phyloP scores from a whole-genome alignment of 2,329 filamentous ascomycete genomes.

The Monosporascus sp. region DNA sequence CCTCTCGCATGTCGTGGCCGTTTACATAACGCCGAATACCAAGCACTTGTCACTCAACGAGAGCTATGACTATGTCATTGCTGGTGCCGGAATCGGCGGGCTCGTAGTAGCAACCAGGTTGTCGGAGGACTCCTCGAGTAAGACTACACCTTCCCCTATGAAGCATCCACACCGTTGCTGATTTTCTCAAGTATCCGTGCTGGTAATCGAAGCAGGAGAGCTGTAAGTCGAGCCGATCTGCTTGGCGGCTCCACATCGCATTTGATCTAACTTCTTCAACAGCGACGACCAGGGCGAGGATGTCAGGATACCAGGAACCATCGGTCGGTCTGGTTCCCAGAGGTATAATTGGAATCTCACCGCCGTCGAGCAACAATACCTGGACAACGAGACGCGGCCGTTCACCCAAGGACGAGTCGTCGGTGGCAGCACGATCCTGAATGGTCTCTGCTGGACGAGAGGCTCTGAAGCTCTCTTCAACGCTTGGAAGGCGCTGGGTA shows the following conservation, averaged over 20 bases:
- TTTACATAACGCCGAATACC: slow-evolving; percentile 8
- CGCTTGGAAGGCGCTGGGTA: slow-evolving; percentile 37
- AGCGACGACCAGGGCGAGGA: slow-evolving; percentile 24
- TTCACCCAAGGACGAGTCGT: slow-evolving; percentile 33
- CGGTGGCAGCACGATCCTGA: slow-evolving; percentile 35
- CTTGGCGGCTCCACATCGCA: not conserved
- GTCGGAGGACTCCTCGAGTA: slow-evolving; percentile 17
- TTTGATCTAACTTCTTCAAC: slow-evolving; percentile 1
- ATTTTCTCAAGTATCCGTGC: slow-evolving; percentile 17
- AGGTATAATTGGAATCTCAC: slow-evolving; percentile 26
- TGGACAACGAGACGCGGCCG: slow-evolving; percentile 28
- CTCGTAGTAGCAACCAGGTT: slow-evolving; percentile 22
- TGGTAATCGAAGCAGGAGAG: slow-evolving; percentile 22
- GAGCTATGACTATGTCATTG: slow-evolving; percentile 22
- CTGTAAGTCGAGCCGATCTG: slow-evolving; percentile 12
- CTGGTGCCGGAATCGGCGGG: slow-evolving; percentile 22
- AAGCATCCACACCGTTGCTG: slow-evolving; percentile 1
- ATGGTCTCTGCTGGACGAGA: slow-evolving; percentile 37
- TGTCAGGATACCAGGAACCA: slow-evolving; percentile 17
- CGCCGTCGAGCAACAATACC: slow-evolving; percentile 25
- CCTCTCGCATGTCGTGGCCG: slow-evolving; percentile 3
- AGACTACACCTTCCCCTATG: not conserved
- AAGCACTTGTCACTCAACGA: slow-evolving; percentile 8
- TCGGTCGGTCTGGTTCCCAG: slow-evolving; percentile 17
- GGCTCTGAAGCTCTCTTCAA: slow-evolving; percentile 36